Base-by-base conservation (phyloP, 75 land plant genomes). In the Pinus albicaulis region DNA sequence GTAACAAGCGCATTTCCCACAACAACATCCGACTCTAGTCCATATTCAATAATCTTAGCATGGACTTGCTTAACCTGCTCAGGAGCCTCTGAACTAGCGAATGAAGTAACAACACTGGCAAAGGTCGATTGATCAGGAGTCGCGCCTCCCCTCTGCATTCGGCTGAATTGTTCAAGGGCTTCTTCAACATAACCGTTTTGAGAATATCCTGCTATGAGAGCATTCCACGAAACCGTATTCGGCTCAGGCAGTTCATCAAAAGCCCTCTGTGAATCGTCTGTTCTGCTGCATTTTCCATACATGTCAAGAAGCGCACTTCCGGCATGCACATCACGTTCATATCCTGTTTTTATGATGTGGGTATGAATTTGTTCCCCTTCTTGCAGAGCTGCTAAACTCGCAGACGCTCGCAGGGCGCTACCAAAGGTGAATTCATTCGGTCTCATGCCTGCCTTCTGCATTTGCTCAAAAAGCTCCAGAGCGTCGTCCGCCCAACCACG, bases 201-300 rank as follows among this genome's bases (percentile, higher is more conserved):
- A 28, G 23, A 74, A 71, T 77, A 81, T 16, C 86, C 86, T 41
- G 82, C 76, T 17, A 84, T 75, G 77, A 84, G 58, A 22, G 86
- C 86, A 55, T 78, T 81, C 66, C 77, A 84, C 15, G 86, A 78
- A 28, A 65, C 80, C 10, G 41, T 22, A 16, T 63, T 68, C 14
- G 68, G 74, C 10, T 59, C 55, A 3, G 56, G 28, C 57, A 72
- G 36, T 57, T 34, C 20, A 55, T 75, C 59, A 48, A 84, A 84
- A 57, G 74, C 70, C 52, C 64, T 25, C 15, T 69, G 71, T 19
- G 84, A 84, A n/a, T 73, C 66, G 11, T 72, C 76, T 8, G 79
- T 71, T 15, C 68, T 59, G 56, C 84, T 81, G 64, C 81, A 85
- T 59, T 85, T 85, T 10, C 81, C 69, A 73, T 85, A 85, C 84